These are phyloP conservation scores for Reticulascus tulasneorum DNA, from an alignment of 2,329 filamentous ascomycete species.

Conservation along the genomic window DNA sequence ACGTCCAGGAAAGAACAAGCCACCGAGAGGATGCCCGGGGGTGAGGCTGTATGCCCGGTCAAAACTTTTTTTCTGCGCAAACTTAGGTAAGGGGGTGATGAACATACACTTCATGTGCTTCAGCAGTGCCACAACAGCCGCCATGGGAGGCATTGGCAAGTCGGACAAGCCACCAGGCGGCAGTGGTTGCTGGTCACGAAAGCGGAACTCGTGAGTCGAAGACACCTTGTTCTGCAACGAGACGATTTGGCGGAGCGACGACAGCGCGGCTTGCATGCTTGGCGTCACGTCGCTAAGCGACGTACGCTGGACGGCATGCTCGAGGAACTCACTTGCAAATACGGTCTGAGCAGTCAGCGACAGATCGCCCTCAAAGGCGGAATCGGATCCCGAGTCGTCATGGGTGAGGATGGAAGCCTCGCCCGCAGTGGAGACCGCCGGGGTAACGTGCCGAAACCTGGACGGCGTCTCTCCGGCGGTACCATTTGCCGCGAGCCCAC, in stretches of 20 bases:
- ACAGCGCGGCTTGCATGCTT: conserved; percentile 49
- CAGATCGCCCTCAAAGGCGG: conserved; percentile 43
- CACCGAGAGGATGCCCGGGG: conserved; percentile 46
- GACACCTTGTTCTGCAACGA: conserved; percentile 42
- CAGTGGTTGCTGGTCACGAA: conserved; percentile 40
- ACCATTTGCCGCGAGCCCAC: conserved; percentile 27
- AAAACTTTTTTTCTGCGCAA: not conserved
- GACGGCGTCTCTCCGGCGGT: conserved; percentile 7
- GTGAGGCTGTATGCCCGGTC: conserved; percentile 29
- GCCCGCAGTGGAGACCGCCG: conserved; percentile 13
- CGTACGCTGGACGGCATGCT: conserved; percentile 46
- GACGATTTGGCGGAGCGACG: conserved; percentile 49
- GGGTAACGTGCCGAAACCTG: conserved; percentile 17
- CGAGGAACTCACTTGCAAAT: conserved; percentile 52
- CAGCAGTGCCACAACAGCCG: conserved; percentile 43
- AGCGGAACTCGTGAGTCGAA: conserved; percentile 38
- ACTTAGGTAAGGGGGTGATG: not conserved
- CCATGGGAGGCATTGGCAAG: conserved; percentile 51
- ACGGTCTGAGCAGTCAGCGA: conserved; percentile 46
- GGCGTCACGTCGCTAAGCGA: conserved; percentile 41
- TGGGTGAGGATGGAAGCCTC: conserved; percentile 16
- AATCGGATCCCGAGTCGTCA: conserved; percentile 36
- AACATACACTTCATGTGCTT: conserved; percentile 42
- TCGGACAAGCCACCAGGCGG: conserved; percentile 44
- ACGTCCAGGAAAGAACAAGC: conserved; percentile 46